Base-by-base conservation (phyloP, 225 moss, liverwort and hornwort species). In the Thuidium tamariscinum region DNA sequence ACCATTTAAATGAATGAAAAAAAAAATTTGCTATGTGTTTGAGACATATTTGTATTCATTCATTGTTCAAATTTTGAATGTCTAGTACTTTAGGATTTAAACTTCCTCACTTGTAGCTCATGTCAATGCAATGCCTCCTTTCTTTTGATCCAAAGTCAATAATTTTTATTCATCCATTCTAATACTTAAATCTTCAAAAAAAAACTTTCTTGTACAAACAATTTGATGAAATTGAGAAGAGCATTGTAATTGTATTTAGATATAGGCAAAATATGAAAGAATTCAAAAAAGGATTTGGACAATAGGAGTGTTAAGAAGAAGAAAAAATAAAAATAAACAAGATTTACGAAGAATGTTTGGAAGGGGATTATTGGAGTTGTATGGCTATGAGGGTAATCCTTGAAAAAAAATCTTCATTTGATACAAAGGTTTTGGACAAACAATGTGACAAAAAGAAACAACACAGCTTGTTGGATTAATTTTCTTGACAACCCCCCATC, bases 321-420 rank as follows among this genome's bases (percentile, higher is more conserved):
- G 21, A 11, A 66, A n/a, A 34, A 64, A 5, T 1, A n/a, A n/a
- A 10, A 10, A 0, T 30, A n/a, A n/a, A 34, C 17, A 9, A 64
- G n/a, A n/a, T 36, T 65, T 1, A 37, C 2, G 0, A 67, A 13
- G 39, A 68, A 2, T 68, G 13, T 23, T 68, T 68, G 21, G 13
- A 67, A 22, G 7, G 36, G 5, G 20, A 11, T 66, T 36, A 36
- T 21, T 3, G 20, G 6, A 66, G 20, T 20, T 11, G 2, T 11
- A 1, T 36, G 36, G 20, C 2, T 0, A 0, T 20, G 0, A 66
- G 0, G 20, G 37, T 1, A 22, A 37, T 67, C 37, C 7, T 37
- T 37, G 7, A 67, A 67, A 13, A 23, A 37, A 67, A 39, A 13
- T 68, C 39, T 68, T 68, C 2, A 13, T 39, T 37, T 37, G 37